These are phyloP conservation scores for Delonix regia DNA, from an alignment of 306 rosid species.

Conservation along the genomic window DNA sequence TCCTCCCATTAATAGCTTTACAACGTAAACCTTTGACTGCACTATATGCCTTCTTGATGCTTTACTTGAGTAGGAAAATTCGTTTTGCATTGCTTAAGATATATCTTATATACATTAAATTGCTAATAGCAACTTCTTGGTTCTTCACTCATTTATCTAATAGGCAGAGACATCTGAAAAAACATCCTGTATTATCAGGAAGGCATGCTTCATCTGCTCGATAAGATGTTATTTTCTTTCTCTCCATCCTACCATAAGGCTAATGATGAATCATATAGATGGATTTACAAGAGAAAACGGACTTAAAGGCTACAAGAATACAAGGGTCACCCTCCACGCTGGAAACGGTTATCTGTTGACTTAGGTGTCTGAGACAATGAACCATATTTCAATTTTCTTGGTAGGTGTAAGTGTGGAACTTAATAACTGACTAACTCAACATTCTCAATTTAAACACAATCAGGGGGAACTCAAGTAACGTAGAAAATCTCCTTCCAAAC, in stretches of 20 bases:
- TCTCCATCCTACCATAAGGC: background rate
- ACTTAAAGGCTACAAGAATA: background rate
- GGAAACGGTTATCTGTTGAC: background rate
- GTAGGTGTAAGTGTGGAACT: background rate
- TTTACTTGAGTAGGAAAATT: background rate
- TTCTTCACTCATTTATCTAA: background rate
- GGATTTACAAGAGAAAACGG: slow-evolving; percentile 6
- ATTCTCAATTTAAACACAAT: background rate
- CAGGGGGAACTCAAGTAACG: background rate
- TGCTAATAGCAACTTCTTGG: background rate
- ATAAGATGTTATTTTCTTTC: background rate
- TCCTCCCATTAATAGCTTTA: background rate
- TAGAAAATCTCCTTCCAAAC: background rate
- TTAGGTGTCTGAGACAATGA: background rate
- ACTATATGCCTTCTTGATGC: background rate
- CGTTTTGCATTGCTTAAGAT: background rate
- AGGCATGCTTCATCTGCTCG: background rate
- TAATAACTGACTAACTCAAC: background rate
- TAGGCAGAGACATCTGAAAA: background rate
- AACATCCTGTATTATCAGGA: background rate
- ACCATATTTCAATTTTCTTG: slow-evolving; percentile 1
- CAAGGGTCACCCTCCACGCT: slow-evolving; percentile 15
- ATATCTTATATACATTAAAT: background rate
- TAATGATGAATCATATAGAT: background rate
- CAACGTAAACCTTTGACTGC: background rate